Percentiles rank a stretch among this genome's conserved stretches.
These are phyloP conservation scores for Spergularia azorica DNA, from an alignment of 179 eudicot species.

Conservation along the genomic window DNA sequence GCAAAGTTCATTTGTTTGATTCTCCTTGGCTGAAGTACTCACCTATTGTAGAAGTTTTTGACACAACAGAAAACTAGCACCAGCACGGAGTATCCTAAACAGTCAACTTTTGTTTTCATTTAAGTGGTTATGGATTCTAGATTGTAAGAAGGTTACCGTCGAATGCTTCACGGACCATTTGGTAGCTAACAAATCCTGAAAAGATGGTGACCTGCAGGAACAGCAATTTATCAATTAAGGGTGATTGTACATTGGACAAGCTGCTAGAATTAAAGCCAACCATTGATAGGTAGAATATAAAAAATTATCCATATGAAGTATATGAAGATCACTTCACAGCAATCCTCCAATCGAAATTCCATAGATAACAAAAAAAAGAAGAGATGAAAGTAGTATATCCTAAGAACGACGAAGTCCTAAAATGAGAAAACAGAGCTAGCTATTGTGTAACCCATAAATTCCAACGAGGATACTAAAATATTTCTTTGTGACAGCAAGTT, in stretches of 20 bases:
- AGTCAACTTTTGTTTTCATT: background rate
- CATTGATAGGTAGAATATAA: background rate
- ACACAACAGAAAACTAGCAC: slow-evolving; percentile 5
- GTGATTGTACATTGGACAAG: background rate
- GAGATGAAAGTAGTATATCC: no score
- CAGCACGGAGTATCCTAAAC: background rate
- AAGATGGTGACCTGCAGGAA: slow-evolving; percentile 80
- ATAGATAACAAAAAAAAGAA: background rate
- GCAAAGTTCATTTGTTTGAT: slow-evolving; percentile 2
- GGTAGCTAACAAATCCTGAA: slow-evolving; percentile 97
- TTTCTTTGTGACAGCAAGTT: background rate
- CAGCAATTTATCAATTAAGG: slow-evolving; percentile 4
- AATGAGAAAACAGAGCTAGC: background rate
- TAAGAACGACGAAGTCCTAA: background rate
- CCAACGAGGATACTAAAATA: background rate
- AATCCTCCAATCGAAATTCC: background rate
- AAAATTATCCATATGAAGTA: background rate
- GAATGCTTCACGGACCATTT: slow-evolving; percentile 98
- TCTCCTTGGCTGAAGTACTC: background rate
- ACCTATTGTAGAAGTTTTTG: background rate
- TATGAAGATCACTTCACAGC: background rate
- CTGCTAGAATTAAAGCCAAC: background rate
- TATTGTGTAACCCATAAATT: slow-evolving; percentile 1
- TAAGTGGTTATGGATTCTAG: background rate
- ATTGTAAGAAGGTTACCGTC: slow-evolving; percentile 58